Base-by-base conservation (phyloP, 768 basidiomycete species). In the Mycena crocata region DNA sequence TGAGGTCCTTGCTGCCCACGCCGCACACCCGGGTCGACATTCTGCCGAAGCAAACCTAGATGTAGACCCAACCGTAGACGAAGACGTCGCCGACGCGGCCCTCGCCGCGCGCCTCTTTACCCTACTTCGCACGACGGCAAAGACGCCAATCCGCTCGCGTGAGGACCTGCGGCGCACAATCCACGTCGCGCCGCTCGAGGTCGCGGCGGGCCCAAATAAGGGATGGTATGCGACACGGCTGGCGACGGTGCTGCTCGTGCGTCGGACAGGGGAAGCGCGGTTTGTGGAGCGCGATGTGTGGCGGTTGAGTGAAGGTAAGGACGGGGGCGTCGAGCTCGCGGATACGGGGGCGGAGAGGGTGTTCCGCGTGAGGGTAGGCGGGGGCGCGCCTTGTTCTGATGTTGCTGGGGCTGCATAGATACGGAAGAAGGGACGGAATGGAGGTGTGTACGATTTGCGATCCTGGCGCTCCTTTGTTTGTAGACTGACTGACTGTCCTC, bases 201-300 rank as follows among this genome's bases (percentile, higher is more conserved):
- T 74, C 31, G 55, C 69, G 1, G 12, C 46, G 28, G 40, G 30
- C 45, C 58, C 68, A 31, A 62, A 44, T 40, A 48, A 44, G 30
- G 5, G 32, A 24, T 75, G 74, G 65, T 93, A 92, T 72, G 93
- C 86, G 46, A 95, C 93, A 35, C 89, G 93, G 19, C 76, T 92
- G 57, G 86, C 93, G 45, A 93, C 91, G 4, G 86, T 93, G 42
- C 73, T 95, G 54, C 84, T 95, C 61, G 80, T 95, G 23, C 82
- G 82, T 62, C 85, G 84, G 66, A 82, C 83, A 56, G 90, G 92
- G 30, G 76, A 83, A 46, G 92, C 86, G 12, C 62, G 87, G 21
- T 94, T 93, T 71, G 80, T 91, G 48, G 93, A 95, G 76, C 80
- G 91, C 49, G 93, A 94, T 72, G 81, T 87, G 30, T 94, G 90